Conservation (phyloP, 345 rosid genomes). For the Gossypium anomalum region DNA sequence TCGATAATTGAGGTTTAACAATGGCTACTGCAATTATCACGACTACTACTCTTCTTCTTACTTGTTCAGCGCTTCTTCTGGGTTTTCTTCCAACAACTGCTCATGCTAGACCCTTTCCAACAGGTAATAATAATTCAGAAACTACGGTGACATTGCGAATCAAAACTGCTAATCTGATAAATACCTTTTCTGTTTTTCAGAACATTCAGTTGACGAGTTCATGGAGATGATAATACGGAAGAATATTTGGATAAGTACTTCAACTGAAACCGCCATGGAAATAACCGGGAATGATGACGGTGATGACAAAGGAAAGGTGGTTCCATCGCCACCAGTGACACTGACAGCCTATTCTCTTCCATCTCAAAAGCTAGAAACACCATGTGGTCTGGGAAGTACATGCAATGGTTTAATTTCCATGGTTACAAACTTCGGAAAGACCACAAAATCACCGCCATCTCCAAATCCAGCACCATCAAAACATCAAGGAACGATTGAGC, state of each 20-base stretch:
- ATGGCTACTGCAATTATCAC: background rate
- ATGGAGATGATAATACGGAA: background rate
- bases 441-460: background rate
- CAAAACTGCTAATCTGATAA: too few relatives aligned
- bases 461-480: background rate
- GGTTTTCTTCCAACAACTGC: background rate
- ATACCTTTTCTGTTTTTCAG: background rate
- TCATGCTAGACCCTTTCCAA: background rate
- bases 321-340: too few relatives aligned
- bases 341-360: too few relatives aligned
- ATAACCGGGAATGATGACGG: too few relatives aligned
- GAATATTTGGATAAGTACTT: background rate
- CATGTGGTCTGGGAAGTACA: background rate
- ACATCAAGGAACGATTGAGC: background rate
- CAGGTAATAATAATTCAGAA: background rate
- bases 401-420: background rate
- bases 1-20: background rate
- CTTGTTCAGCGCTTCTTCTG: background rate
- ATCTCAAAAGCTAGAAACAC: too few relatives aligned
- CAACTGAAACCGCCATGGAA: background rate
- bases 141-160: too few relatives aligned
- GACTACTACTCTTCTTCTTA: background rate
- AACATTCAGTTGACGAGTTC: background rate
- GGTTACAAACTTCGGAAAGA: background rate
- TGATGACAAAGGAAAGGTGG: too few relatives aligned